These are phyloP conservation scores for Wickerhamomyces kurtzmanii DNA, from an alignment of 805 yeast genomes.

Conservation along the genomic window DNA sequence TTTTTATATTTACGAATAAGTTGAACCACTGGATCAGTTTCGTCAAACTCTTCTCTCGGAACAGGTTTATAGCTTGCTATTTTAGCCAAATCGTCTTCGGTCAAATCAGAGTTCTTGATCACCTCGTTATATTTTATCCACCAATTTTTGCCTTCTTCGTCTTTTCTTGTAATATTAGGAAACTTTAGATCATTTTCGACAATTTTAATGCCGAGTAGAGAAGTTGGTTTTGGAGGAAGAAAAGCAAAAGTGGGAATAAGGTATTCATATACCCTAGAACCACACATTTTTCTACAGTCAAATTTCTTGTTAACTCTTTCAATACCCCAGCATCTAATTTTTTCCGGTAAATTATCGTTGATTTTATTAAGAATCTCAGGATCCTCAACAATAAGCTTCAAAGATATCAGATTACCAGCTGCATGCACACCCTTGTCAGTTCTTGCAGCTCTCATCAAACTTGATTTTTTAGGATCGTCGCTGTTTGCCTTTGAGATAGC, in stretches of 20 bases:
- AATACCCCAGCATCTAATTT: constrained; percentile 88
- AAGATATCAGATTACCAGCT: constrained; percentile 84
- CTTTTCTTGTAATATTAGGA: constrained; percentile 54
- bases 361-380: constrained; percentile 63
- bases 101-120: constrained; percentile 18
- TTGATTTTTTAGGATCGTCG: constrained; percentile 77
- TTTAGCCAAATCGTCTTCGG: constrained; percentile 17
- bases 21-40: constrained; percentile 23
- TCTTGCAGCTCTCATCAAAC: constrained; percentile 81
- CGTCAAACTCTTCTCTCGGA: constrained; percentile 26
- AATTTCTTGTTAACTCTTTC: constrained; percentile 83
- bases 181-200: constrained; percentile 36
- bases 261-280: constrained; percentile 93
- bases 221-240: constrained; percentile 79
- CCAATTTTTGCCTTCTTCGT: constrained; percentile 63
- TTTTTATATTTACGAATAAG: constrained; percentile 44
- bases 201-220: constrained; percentile 54
- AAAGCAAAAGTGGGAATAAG: constrained; percentile 86
- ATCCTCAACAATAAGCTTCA: constrained; percentile 80
- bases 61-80: constrained; percentile 22
- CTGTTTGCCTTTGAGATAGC: constrained; percentile 84
- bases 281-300: constrained; percentile 92
- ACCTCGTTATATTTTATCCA: constrained; percentile 49
- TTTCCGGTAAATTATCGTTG: constrained; percentile 70
- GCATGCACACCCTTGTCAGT: constrained; percentile 98